Percentiles rank a stretch among this genome's conserved stretches.
phyloP scores from a whole-genome alignment of 495 filamentous ascomycete genomes.

The Penicillium mononematosum region DNA sequence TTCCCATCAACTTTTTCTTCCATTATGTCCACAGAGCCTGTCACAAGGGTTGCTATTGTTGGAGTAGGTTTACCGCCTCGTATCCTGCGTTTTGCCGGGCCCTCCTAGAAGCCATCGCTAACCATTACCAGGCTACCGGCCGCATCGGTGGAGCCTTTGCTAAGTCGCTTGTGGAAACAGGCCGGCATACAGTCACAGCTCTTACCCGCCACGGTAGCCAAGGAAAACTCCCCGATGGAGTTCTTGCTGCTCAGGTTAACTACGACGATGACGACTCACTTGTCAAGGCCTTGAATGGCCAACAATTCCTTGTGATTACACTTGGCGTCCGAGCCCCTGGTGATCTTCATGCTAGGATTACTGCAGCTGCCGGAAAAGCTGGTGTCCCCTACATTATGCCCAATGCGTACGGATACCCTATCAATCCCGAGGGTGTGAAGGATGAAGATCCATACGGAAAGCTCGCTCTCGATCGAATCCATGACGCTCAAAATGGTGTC shows the following conservation, averaged over 20 bases:
- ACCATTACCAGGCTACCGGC: conserved; percentile 53
- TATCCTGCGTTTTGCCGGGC: background rate
- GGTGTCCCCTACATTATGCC: conserved; percentile 62
- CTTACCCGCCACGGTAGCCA: conserved; percentile 49
- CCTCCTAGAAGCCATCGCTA: background rate
- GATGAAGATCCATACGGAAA: conserved; percentile 24
- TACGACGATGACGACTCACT: conserved; percentile 49
- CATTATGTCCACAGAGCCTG: conserved; percentile 12
- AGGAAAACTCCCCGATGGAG: conserved; percentile 41
- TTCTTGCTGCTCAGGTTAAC: conserved; percentile 42
- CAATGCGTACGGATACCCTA: conserved; percentile 54
- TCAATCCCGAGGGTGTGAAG: conserved; percentile 12
- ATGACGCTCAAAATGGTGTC: conserved; percentile 43
- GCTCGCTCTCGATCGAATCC: background rate
- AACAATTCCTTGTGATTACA: conserved; percentile 61
- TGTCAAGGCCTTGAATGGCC: conserved; percentile 46
- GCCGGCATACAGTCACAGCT: conserved; percentile 53
- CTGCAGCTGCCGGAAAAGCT: conserved; percentile 60
- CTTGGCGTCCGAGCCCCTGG: conserved; percentile 41
- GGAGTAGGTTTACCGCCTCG: conserved; percentile 11
- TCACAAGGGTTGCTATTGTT: conserved; percentile 21
- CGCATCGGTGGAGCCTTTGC: conserved; percentile 55
- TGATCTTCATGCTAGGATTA: conserved; percentile 47
- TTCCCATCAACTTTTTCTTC: background rate
- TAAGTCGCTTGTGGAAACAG: conserved; percentile 45